Evolutionary conservation across 345 rosid species (phyloP), one percentile per base, ranked within the genome.

Genomic region (Sapria himalayana): DNA sequence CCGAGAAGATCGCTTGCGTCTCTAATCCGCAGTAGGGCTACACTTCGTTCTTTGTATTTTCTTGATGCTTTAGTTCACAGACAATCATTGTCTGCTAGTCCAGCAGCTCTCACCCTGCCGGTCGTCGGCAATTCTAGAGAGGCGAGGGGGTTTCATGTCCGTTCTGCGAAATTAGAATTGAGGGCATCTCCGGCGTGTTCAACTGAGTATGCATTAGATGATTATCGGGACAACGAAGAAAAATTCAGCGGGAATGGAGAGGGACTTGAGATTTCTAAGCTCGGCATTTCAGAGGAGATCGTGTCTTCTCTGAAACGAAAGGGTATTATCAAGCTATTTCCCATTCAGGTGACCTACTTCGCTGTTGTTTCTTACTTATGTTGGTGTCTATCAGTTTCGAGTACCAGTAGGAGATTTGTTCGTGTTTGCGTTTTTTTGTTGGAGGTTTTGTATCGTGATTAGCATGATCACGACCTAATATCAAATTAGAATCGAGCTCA

Each of bases 261-360:
- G 9, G 89, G 89, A 36, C 77, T 78, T 22, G 84, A 69, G 36
- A 67, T 78, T 23, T 39, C 78, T 25, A 70, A 60, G 33, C 72
- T 86, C 4, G 77, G 78, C 2, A 77, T 91, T 55, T 63, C 81
- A 38, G 51, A 50, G n/a, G 93, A 77, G 65, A 77, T 91, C 22
- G 76, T 91, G 3, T 35, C 73, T 31, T 71, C 95, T 44, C 55
- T 91, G 71, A 71, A 65, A 17, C 38, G 33, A 25, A 73, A 29
- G 39, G 82, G 91, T 17, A 91, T 91, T 21, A 46, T 46, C 15
- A 80, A 63, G 45, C 76, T 91, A 48, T 91, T 91, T 9, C 95
- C 99, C 12, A 91, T 91, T 49, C 99, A 91, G 80, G 93, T 85
- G 43, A 7, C 4, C 24, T 4, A 18, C 9, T 20, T 14, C 7